Base-by-base conservation (phyloP, 257 asterid genomes). In the Marsdenia floribunda region DNA sequence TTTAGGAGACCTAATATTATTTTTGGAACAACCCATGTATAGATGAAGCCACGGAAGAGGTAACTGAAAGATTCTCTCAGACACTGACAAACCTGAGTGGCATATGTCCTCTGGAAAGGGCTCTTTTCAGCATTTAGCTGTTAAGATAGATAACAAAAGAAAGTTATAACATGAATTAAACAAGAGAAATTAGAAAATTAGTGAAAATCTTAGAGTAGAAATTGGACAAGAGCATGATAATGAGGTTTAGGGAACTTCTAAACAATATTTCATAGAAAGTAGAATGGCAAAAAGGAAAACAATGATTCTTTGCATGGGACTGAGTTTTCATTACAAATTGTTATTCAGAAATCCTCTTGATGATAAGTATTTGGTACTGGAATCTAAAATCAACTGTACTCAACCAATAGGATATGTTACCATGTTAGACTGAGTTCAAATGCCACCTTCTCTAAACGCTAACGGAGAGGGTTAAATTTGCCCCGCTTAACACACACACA, bases 61-160 rank as follows among this genome's bases (percentile, higher is more conserved):
- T 68, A 49, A 68, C 24, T 11, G 2, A 46, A 21, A 68, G 29
- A 68, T 12, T 11, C 40, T 59, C 38, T 59, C 66, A 59, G 22
- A 55, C 13, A 55, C 22, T 66, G 68, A 78, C 84, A 72, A 74
- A 89, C 95, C 95, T 89, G 95, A 70, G 80, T 74, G 63, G 92
- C 95, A 67, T 84, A 89, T 8, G 92, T 86, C 74, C 92, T 84
- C 79, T 87, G 92, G 77, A 89, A 89, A 54, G 95, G 92, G 72
- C 95, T 89, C 82, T 87, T 89, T 52, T 83, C 87, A 44, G 84
- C 77, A 82, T 89, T 89, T 26, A 89, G 95, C 95, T 89, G 87
- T 68, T 49, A 80, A 78, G 79, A 19, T 72, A 75, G 1, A 6
- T 52, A 53, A 38, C 50, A 35, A 60, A 59, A 40, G 16, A 50